phyloP scores from a whole-genome alignment of 2,329 filamentous ascomycete species.

The Colletotrichum chrysophilum region DNA sequence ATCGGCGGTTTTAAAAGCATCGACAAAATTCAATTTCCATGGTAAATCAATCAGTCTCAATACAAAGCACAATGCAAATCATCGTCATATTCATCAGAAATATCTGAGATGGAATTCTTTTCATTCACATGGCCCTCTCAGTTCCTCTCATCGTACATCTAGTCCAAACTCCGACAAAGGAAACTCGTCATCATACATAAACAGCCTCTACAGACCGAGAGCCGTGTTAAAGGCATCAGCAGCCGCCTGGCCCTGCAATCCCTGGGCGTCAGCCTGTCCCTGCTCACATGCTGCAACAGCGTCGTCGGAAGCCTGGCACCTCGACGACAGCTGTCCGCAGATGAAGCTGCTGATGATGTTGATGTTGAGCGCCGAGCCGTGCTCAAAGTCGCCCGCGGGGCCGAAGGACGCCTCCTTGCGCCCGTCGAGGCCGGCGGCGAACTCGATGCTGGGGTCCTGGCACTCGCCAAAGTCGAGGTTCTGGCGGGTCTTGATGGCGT shows the following conservation, averaged over 20 bases:
- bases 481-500: neutral
- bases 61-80: neutral
- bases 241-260: slow-evolving; percentile 27
- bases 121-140: neutral
- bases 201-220: slow-evolving; percentile 3
- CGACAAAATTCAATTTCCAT: rapidly evolving
- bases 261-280: slow-evolving; percentile 23
- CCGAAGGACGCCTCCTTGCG: slow-evolving; percentile 49
- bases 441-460: slow-evolving; percentile 52
- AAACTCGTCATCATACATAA: neutral
- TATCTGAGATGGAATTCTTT: neutral
- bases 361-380: slow-evolving; percentile 50
- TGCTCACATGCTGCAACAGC: slow-evolving; percentile 24
- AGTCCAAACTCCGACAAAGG: neutral
- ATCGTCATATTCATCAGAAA: neutral
- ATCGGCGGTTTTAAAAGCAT: neutral
- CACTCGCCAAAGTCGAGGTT: slow-evolving; percentile 50
- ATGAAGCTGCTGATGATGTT: slow-evolving; percentile 51
- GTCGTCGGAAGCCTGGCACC: slow-evolving; percentile 26
- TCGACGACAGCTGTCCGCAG: slow-evolving; percentile 43
- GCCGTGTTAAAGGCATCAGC: slow-evolving; percentile 29
- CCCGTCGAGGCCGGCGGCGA: slow-evolving; percentile 54
- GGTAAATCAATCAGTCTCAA: rapidly evolving
- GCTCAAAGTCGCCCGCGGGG: slow-evolving; percentile 50
- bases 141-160: neutral